A percentile compares a stretch with the other conserved stretches of the same genome.
These are phyloP conservation scores for Sporothrix curviconia DNA, from an alignment of 2,329 filamentous ascomycete genomes.

Conservation along the genomic window DNA sequence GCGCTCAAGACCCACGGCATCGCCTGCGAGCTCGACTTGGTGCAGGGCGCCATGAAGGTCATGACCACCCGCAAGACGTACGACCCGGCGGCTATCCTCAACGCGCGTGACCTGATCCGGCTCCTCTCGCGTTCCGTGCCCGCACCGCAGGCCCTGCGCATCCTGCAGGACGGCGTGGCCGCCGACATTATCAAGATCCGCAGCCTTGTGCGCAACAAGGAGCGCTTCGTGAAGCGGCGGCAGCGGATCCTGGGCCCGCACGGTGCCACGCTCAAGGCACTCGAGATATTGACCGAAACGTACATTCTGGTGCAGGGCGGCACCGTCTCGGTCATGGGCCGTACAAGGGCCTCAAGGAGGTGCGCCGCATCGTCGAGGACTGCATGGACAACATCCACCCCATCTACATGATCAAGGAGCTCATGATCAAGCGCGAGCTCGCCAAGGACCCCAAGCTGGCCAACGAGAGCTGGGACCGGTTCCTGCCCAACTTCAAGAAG, in stretches of 20 bases:
- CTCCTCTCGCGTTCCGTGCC: slow-evolving; percentile 86
- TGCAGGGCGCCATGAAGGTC: slow-evolving; percentile 94
- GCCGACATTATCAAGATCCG: slow-evolving; percentile 96
- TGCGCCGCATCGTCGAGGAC: slow-evolving; percentile 82
- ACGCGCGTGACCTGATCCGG: slow-evolving; percentile 90
- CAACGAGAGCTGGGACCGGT: slow-evolving; percentile 89
- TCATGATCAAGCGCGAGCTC: slow-evolving; percentile 79
- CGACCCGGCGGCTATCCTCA: slow-evolving; percentile 88
- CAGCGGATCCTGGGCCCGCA: slow-evolving; percentile 89
- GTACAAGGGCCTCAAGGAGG: slow-evolving; percentile 88
- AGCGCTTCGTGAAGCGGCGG: slow-evolving; percentile 88
- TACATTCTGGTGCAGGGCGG: slow-evolving; percentile 97
- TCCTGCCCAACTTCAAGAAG: slow-evolving; percentile 96
- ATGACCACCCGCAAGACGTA: slow-evolving; percentile 89
- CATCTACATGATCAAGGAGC: slow-evolving; percentile 70
- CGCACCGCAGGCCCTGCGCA: slow-evolving; percentile 86
- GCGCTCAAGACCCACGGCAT: slow-evolving; percentile 82
- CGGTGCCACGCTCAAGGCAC: slow-evolving; percentile 85
- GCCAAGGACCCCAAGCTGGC: slow-evolving; percentile 75
- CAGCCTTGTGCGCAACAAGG: slow-evolving; percentile 84
- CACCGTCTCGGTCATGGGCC: slow-evolving; percentile 84
- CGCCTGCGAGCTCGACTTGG: slow-evolving; percentile 84
- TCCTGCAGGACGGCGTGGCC: slow-evolving; percentile 71
- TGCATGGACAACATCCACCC: slow-evolving; percentile 97
- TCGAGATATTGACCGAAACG: slow-evolving; percentile 83